Base-by-base conservation (phyloP, 1,284 basidiomycete genomes). In the Caloboletus inedulis region DNA sequence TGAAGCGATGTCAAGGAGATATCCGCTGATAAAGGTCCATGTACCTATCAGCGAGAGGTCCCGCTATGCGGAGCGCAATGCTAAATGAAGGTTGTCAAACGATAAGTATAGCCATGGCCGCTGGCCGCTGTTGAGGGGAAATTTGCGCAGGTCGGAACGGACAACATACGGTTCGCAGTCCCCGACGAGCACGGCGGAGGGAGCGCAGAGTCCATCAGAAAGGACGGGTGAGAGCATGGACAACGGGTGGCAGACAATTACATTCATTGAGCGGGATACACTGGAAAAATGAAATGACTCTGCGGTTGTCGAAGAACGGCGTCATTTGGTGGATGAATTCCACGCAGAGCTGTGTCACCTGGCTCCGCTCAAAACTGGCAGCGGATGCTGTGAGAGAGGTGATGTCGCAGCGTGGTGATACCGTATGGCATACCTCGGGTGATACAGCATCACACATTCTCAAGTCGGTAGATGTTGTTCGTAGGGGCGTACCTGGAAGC, bases 401-500 rank as follows among this genome's bases (percentile, higher is more conserved):
- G 62, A 59, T 34, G 48, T 50, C 47, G 62, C 49, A 41, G 36
- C 25, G 29, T 37, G 25, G 46, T 18, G 43, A 25, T 47, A 52
- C 41, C 7, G 58, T 21, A 19, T 35, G 36, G 33, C 34, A 27
- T 21, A 46, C 37, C 40, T 44, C 10, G 41, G 35, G 23, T 8
- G 18, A 37, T 30, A n/a, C n/a, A 27, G 13, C 37, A 18, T 52
- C 35, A 77, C 49, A 77, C 66, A 50, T 75, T 71, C 62, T 80
- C 76, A 4, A 79, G 60, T 36, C 72, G 76, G 63, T 81, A 78
- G 5, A 84, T 76, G 56, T 62, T 81, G 76, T 64, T 82, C 79
- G 57, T 82, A 82, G 3, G 79, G 79, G 64, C 82, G 81, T 9
- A 76, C 71, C 54, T 61, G 47, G 52, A 12, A 40, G 23, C 16